Percentiles rank a stretch among this genome's conserved stretches.
phyloP scores from a whole-genome alignment of 2,329 filamentous ascomycete genomes.

The Xylaria hypoxylon region DNA sequence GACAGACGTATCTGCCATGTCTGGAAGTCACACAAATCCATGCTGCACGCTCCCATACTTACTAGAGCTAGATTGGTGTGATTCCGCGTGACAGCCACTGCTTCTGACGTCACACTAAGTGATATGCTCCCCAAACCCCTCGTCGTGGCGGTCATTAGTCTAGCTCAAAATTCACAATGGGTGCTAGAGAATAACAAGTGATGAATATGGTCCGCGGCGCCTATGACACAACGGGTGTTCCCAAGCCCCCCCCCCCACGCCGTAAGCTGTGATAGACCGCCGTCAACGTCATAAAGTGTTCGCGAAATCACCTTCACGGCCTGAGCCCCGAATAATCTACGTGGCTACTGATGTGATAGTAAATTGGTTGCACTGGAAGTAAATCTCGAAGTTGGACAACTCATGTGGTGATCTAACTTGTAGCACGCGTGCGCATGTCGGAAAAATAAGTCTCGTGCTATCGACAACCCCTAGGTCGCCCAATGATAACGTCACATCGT shows the following conservation, averaged over 20 bases:
- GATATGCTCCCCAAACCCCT: neutral
- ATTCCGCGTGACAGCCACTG: constrained; percentile 18
- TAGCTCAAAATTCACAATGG: no score
- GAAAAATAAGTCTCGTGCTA: neutral
- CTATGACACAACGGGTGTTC: no score
- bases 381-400: neutral
- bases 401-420: neutral
- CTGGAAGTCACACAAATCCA: constrained; percentile 22
- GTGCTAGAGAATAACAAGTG: no score
- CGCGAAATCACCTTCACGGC: neutral
- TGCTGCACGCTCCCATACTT: constrained; percentile 7
- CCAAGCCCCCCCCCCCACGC: no score
- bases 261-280: no score
- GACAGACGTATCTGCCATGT: constrained; percentile 2
- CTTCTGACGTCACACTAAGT: constrained; percentile 2
- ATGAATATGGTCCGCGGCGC: no score
- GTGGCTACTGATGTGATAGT: constrained; percentile 4
- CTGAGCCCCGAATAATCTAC: neutral
- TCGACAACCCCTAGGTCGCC: no score
- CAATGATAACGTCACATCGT: neutral
- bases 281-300: constrained; percentile 10
- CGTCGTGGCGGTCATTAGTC: neutral
- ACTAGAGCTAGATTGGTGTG: constrained; percentile 14
- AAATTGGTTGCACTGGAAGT: constrained; percentile 2
- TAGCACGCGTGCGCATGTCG: neutral